Conservation (phyloP, 345 rosid genomes). For the Populus davidiana region DNA sequence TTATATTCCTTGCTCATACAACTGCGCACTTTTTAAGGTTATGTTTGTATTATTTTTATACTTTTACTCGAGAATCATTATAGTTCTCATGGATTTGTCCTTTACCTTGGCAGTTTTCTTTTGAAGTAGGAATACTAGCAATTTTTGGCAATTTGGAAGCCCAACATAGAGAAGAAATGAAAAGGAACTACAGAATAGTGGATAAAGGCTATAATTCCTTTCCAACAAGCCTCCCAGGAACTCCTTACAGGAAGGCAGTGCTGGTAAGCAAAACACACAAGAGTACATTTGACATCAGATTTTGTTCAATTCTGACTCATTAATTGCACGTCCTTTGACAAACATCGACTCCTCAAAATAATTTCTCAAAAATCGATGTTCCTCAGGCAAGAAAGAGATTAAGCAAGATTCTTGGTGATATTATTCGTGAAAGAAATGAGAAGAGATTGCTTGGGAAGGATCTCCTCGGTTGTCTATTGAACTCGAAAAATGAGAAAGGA, state of each 20-base stretch:
- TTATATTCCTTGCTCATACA: neutral
- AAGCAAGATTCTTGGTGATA: slow-evolving; percentile 43
- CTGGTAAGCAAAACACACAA: slow-evolving; percentile 25
- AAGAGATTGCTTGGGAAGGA: slow-evolving; percentile 38
- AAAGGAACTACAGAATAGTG: slow-evolving; percentile 60
- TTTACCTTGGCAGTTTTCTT: slow-evolving; percentile 57
- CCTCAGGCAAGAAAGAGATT: slow-evolving; percentile 59
- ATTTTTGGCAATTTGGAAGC: slow-evolving; percentile 67
- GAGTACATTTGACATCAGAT: neutral
- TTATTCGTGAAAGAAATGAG: slow-evolving; percentile 53
- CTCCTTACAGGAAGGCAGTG: slow-evolving; percentile 63
- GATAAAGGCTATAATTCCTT: slow-evolving; percentile 86
- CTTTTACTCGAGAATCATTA: neutral
- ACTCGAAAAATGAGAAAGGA: slow-evolving; percentile 48
- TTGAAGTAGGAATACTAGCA: slow-evolving; percentile 70
- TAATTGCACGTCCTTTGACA: neutral
- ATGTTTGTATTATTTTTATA: neutral
- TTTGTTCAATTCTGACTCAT: neutral
- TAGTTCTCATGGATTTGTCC: neutral
- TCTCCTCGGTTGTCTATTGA: slow-evolving; percentile 46
- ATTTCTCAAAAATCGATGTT: neutral
- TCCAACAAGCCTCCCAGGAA: slow-evolving; percentile 76
- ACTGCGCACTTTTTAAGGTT: neutral
- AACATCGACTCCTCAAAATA: neutral
- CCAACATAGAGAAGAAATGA: slow-evolving; percentile 58